These are phyloP conservation scores for Hypoxylon sp. DNA, from an alignment of 2,329 filamentous ascomycete genomes.

Conservation along the genomic window DNA sequence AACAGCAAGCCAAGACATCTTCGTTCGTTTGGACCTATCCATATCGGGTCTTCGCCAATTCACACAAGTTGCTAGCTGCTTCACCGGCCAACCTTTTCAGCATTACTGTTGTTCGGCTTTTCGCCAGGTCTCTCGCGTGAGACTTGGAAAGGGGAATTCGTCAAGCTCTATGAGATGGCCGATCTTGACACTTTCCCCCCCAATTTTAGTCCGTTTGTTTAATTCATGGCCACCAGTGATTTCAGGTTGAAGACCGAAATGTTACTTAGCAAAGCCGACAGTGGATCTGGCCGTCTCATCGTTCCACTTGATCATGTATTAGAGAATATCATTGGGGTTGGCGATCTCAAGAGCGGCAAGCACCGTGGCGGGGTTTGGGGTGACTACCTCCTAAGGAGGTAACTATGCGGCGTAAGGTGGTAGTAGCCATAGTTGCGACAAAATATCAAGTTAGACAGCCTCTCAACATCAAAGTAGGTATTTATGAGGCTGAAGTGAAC, in stretches of 20 bases:
- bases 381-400: too few relatives aligned
- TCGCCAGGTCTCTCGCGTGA: background rate
- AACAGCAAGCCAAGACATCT: constrained; percentile 5
- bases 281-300: background rate
- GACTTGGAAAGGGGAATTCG: background rate
- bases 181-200: background rate
- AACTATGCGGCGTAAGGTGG: too few relatives aligned
- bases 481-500: constrained; percentile 3
- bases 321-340: background rate
- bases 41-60: constrained; percentile 1
- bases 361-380: background rate
- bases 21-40: constrained; percentile 12
- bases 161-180: constrained; percentile 5
- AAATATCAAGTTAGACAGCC: too few relatives aligned
- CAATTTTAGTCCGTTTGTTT: background rate
- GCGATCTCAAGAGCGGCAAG: background rate
- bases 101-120: background rate
- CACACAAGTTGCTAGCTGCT: constrained; percentile 6
- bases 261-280: background rate
- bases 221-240: background rate
- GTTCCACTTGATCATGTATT: background rate
- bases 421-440: too few relatives aligned
- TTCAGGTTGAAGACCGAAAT: background rate
- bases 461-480: too few relatives aligned
- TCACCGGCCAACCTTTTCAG: constrained; percentile 3